A percentile compares a stretch with the other conserved stretches of the same genome.
Evolutionary conservation across 78 protist genomes (phyloP).

Genomic region (Dictyostelium citrinum): DNA sequence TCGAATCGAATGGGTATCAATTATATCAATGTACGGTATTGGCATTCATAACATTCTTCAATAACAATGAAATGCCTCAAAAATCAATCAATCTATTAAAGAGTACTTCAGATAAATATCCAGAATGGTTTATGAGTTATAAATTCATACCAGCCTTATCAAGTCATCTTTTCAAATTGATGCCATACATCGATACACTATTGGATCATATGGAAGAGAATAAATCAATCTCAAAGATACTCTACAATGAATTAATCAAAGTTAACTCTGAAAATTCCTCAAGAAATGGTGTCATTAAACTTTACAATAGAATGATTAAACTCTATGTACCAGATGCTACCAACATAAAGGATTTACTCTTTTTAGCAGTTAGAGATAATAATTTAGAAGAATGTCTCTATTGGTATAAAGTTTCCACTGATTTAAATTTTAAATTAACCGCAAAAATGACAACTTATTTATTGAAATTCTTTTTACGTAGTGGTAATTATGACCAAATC

Average conservation of each 20-base stretch:
- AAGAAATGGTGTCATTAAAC: neutral
- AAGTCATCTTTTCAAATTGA: no score
- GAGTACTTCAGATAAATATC: neutral
- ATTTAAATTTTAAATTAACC: neutral
- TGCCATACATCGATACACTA: neutral
- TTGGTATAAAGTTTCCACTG: neutral
- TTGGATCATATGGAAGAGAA: neutral
- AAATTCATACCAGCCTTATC: neutral
- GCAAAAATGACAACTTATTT: neutral
- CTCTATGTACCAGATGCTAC: neutral
- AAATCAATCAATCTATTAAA: neutral
- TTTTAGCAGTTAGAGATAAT: neutral
- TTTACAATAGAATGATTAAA: conserved; percentile 7
- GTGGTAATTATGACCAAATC: neutral
- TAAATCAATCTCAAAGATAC: neutral
- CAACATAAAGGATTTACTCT: neutral
- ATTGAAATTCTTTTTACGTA: neutral
- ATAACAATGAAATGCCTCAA: neutral
- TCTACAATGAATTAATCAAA: neutral
- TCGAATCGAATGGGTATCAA: neutral
- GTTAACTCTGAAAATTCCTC: neutral
- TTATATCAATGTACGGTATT: neutral
- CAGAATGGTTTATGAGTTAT: neutral
- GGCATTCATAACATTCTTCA: neutral
- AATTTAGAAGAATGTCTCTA: neutral